Conservation (phyloP, 352 stramenopile species). For the Thalassiosira oceanica region DNA sequence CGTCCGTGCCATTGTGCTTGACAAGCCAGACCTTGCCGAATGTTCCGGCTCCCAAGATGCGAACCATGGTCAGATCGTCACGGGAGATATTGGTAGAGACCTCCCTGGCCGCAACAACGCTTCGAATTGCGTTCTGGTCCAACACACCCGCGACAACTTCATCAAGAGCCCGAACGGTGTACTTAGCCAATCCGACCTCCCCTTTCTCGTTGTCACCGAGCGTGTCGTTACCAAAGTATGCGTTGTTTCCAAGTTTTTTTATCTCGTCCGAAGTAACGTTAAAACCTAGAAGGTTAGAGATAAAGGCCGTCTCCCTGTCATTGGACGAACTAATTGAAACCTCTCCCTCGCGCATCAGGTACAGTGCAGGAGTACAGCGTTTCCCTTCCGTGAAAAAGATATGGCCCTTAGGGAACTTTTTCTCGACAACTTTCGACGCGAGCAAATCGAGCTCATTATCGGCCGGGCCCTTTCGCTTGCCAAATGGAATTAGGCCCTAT, state of each 20-base stretch:
- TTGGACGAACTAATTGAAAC: slow-evolving; percentile 22
- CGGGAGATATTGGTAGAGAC: slow-evolving; percentile 4
- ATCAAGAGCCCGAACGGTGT: no score
- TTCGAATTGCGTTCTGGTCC: slow-evolving; percentile 13
- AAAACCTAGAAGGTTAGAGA: no score
- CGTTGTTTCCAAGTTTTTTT: no score
- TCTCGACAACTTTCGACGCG: slow-evolving; percentile 21
- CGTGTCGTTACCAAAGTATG: slow-evolving; percentile 42
- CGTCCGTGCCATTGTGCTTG: slow-evolving; percentile 10
- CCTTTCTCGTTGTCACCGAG: slow-evolving; percentile 41
- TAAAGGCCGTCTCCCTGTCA: no score
- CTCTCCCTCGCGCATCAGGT: slow-evolving; percentile 22
- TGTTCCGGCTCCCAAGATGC: slow-evolving; percentile 90
- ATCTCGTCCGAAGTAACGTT: no score
- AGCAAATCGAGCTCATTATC: slow-evolving; percentile 48
- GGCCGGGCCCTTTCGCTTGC: slow-evolving; percentile 30
- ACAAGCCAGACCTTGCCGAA: slow-evolving; percentile 96
- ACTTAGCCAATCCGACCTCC: no score
- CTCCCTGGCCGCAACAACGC: slow-evolving; percentile 6
- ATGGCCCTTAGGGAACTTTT: slow-evolving; percentile 39
- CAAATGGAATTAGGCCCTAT: slow-evolving; percentile 42
- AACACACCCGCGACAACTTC: slow-evolving; percentile 38
- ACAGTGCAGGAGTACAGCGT: no score
- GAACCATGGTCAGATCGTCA: slow-evolving; percentile 43
- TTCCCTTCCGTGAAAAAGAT: slow-evolving; percentile 45